Percentiles rank a stretch among this genome's conserved stretches.
These are phyloP conservation scores for Ceraceosorus guamensis DNA, from an alignment of 1,284 basidiomycete genomes.

Conservation along the genomic window DNA sequence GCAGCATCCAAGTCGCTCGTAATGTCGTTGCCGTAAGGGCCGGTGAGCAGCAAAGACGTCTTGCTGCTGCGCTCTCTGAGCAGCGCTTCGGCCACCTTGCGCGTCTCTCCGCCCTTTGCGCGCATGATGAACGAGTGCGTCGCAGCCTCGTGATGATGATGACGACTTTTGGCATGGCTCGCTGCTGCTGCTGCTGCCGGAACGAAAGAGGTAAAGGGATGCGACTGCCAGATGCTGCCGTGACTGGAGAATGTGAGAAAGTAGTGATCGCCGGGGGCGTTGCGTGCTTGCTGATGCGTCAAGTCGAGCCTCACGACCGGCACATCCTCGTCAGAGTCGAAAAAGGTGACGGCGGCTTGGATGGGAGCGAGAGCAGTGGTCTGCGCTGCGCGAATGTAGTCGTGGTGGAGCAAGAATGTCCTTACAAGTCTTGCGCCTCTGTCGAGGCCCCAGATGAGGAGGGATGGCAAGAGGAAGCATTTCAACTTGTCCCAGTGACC, in stretches of 20 bases:
- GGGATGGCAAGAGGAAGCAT: conserved; percentile 16
- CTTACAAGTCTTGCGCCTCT: conserved; percentile 6
- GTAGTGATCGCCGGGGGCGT: conserved; percentile 17
- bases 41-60: conserved; percentile 14
- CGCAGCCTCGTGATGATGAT: not conserved
- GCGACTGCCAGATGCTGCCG: conserved; percentile 17
- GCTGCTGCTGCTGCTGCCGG: no score
- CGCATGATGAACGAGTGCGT: conserved; percentile 14
- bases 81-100: conserved; percentile 7
- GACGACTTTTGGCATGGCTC: conserved; percentile 5
- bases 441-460: conserved; percentile 15
- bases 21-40: conserved; percentile 14
- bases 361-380: conserved; percentile 9
- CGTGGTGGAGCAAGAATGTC: conserved; percentile 12
- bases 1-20: not conserved
- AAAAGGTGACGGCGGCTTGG: conserved; percentile 4
- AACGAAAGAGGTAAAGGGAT: conserved; percentile 18
- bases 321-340: conserved; percentile 6
- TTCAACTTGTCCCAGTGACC: conserved; percentile 19
- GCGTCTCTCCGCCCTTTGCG: conserved; percentile 15
- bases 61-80: not conserved
- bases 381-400: conserved; percentile 5
- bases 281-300: conserved; percentile 10
- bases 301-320: conserved; percentile 18
- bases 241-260: conserved; percentile 15